These are phyloP conservation scores for Penicillium taxi DNA, from an alignment of 495 filamentous ascomycete genomes.

Conservation along the genomic window DNA sequence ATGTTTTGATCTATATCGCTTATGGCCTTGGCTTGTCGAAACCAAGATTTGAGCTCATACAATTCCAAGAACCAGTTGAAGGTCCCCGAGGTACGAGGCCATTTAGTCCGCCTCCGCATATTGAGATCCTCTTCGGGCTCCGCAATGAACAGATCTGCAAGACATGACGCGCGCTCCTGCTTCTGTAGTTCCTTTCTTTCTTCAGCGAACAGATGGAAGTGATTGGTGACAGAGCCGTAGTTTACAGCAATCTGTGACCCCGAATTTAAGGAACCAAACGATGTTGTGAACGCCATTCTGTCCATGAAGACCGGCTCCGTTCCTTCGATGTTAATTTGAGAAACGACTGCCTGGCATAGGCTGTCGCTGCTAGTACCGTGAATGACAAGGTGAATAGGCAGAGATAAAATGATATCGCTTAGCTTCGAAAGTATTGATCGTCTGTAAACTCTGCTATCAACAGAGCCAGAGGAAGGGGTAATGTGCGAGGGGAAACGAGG, in stretches of 20 bases:
- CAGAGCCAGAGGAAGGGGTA: neutral
- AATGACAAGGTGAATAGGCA: neutral
- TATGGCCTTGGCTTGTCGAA: neutral
- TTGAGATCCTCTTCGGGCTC: neutral
- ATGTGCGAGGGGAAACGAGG: neutral
- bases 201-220: constrained; percentile 6
- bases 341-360: constrained; percentile 1
- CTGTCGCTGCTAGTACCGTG: neutral
- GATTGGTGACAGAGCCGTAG: constrained; percentile 7
- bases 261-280: constrained; percentile 8
- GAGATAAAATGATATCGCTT: neutral
- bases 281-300: constrained; percentile 7
- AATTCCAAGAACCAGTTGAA: constrained; percentile 1
- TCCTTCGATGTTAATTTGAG: constrained; percentile 1
- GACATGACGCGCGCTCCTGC: neutral
- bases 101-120: neutral
- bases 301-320: neutral
- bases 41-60: neutral
- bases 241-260: constrained; percentile 7
- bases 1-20: constrained; percentile 1
- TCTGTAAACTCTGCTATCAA: neutral
- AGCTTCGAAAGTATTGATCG: neutral
- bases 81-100: neutral
- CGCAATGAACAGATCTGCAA: neutral
- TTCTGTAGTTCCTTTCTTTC: constrained; percentile 1